Evolutionary conservation across 352 stramenopile species (phyloP).

Genomic region (Pythium aristosporum): DNA sequence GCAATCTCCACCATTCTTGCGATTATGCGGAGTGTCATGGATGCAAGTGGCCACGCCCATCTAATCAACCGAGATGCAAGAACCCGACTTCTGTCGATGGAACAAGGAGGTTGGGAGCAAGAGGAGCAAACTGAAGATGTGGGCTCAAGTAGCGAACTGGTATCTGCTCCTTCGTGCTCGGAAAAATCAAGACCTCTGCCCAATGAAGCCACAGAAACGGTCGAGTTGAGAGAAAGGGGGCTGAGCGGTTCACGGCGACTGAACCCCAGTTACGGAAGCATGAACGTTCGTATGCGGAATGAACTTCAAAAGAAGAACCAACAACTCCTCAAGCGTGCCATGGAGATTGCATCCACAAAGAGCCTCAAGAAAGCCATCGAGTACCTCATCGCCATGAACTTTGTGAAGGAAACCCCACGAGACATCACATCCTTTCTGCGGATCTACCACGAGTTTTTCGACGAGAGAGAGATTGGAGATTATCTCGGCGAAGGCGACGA

Average conservation of each 20-base stretch:
- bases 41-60: slow-evolving; percentile 81
- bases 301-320: slow-evolving; percentile 83
- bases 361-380: slow-evolving; percentile 87
- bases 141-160: not conserved
- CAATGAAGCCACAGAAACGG: not conserved
- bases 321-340: slow-evolving; percentile 74
- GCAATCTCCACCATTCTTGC: slow-evolving; percentile 74
- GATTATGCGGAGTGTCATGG: slow-evolving; percentile 83
- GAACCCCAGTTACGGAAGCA: slow-evolving; percentile 38
- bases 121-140: slow-evolving; percentile 47
- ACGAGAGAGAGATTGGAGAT: slow-evolving; percentile 92
- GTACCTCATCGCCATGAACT: slow-evolving; percentile 84
- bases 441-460: slow-evolving; percentile 92
- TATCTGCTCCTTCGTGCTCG: not conserved
- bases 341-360: slow-evolving; percentile 79
- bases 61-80: slow-evolving; percentile 81
- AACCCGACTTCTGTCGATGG: slow-evolving; percentile 80
- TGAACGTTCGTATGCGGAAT: slow-evolving; percentile 78
- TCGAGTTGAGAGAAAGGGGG: slow-evolving; percentile 5
- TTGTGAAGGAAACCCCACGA: slow-evolving; percentile 78
- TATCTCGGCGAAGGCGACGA: slow-evolving; percentile 94
- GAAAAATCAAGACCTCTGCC: not conserved
- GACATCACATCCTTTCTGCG: slow-evolving; percentile 95
- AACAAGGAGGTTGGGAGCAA: slow-evolving; percentile 82
- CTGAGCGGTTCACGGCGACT: not conserved